Conservation (phyloP, 495 filamentous ascomycete genomes). For the Penicillium coprophilum region DNA sequence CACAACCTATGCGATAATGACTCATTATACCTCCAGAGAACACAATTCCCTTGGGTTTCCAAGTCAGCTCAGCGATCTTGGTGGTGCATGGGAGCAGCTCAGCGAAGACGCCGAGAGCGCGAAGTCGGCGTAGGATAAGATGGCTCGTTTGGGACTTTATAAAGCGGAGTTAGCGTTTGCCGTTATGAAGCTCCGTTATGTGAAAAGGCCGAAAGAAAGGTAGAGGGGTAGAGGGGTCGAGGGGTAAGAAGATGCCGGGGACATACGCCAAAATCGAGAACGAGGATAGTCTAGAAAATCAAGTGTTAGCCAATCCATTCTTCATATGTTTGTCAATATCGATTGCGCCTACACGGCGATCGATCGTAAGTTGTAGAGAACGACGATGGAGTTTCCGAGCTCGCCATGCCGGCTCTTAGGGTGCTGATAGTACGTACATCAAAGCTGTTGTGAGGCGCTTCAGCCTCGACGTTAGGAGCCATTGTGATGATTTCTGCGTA, state of each 20-base stretch:
- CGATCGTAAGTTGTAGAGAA: slow-evolving; percentile 13
- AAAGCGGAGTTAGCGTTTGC: slow-evolving; percentile 11
- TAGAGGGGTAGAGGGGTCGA: background rate
- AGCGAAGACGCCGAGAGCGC: slow-evolving; percentile 80
- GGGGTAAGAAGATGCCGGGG: background rate
- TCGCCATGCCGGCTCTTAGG: slow-evolving; percentile 11
- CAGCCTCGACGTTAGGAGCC: slow-evolving; percentile 11
- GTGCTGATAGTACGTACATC: slow-evolving; percentile 15
- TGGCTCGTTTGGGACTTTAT: slow-evolving; percentile 54
- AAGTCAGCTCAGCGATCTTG: slow-evolving; percentile 74
- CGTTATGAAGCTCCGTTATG: slow-evolving; percentile 9
- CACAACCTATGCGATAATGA: background rate
- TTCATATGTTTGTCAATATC: background rate
- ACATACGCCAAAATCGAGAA: slow-evolving; percentile 12
- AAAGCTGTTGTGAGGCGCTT: slow-evolving; percentile 21
- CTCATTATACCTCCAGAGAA: slow-evolving; percentile 24
- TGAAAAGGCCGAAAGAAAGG: slow-evolving; percentile 6
- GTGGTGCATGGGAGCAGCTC: slow-evolving; percentile 94
- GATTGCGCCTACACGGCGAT: slow-evolving; percentile 5
- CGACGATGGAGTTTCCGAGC: slow-evolving; percentile 4
- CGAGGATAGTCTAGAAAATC: slow-evolving; percentile 13
- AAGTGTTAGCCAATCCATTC: slow-evolving; percentile 14
- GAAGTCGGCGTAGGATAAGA: slow-evolving; percentile 74
- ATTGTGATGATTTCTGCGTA: slow-evolving; percentile 14
- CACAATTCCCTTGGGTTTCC: slow-evolving; percentile 61